Conservation (phyloP, 257 asterid species). For the Eustoma russellianum region DNA sequence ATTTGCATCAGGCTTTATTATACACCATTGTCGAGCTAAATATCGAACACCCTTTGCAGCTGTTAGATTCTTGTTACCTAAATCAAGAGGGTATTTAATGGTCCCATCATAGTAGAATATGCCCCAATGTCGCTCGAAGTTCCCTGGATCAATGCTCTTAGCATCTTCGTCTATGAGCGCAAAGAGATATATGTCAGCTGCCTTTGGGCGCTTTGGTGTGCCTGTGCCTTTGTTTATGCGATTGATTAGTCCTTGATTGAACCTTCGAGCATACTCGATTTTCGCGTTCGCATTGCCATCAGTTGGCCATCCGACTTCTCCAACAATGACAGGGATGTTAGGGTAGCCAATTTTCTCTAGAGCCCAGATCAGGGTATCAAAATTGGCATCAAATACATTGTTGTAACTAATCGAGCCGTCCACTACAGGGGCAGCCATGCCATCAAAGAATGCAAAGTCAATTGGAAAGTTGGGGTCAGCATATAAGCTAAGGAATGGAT, state of each 20-base stretch:
- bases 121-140: conserved; percentile 95
- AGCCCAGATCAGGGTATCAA: conserved; percentile 71
- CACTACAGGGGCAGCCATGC: conserved; percentile 44
- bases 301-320: conserved; percentile 92
- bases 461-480: conserved; percentile 37
- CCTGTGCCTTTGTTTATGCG: conserved; percentile 51
- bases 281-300: conserved; percentile 68
- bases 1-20: conserved; percentile 62
- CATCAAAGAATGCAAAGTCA: conserved; percentile 55
- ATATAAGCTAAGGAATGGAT: conserved; percentile 34
- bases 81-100: conserved; percentile 49
- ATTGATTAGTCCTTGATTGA: conserved; percentile 65
- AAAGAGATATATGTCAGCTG: conserved; percentile 54
- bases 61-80: conserved; percentile 49
- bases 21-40: conserved; percentile 68
- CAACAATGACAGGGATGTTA: conserved; percentile 50
- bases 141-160: conserved; percentile 65
- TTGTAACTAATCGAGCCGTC: conserved; percentile 56
- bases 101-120: conserved; percentile 65
- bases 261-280: conserved; percentile 40
- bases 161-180: conserved; percentile 66
- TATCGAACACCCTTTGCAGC: conserved; percentile 77
- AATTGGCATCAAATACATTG: conserved; percentile 85
- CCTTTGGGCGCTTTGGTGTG: conserved; percentile 55
- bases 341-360: conserved; percentile 66